Conservation (phyloP, 257 asterid species). For the Jacaranda copaia region DNA sequence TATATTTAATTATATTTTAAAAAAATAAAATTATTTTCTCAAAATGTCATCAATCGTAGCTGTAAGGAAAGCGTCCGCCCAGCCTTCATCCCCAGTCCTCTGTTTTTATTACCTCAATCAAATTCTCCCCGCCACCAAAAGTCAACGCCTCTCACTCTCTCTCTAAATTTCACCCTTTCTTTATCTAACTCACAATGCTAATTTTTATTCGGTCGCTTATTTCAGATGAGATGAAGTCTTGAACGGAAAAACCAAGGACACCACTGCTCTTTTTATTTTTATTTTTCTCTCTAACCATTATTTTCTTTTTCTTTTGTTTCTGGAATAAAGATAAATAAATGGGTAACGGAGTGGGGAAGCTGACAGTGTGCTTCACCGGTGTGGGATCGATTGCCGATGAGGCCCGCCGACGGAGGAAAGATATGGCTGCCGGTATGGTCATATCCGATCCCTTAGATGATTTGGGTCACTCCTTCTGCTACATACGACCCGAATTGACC, state of each 20-base stretch:
- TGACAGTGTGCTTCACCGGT: slow-evolving; percentile 78
- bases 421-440: slow-evolving; percentile 44
- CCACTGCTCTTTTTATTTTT: neutral
- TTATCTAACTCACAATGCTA: slow-evolving; percentile 26
- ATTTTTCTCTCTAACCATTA: neutral
- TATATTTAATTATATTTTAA: too few relatives aligned
- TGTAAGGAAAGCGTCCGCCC: slow-evolving; percentile 43
- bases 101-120: slow-evolving; percentile 64
- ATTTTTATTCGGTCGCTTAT: slow-evolving; percentile 36
- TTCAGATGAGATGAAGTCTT: slow-evolving; percentile 29
- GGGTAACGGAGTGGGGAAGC: slow-evolving; percentile 98
- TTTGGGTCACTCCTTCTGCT: slow-evolving; percentile 94
- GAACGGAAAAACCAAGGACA: neutral
- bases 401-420: slow-evolving; percentile 60
- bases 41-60: too few relatives aligned
- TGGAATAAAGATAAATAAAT: slow-evolving; percentile 36
- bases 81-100: slow-evolving; percentile 43
- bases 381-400: slow-evolving; percentile 51
- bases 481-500: slow-evolving; percentile 72
- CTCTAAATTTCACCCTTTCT: slow-evolving; percentile 22
- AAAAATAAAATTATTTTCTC: too few relatives aligned
- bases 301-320: neutral
- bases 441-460: slow-evolving; percentile 82
- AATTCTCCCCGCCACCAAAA: slow-evolving; percentile 44
- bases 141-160: slow-evolving; percentile 61